Evolutionary conservation across 257 asterid species (phyloP).

Genomic region (Lavandula angustifolia): DNA sequence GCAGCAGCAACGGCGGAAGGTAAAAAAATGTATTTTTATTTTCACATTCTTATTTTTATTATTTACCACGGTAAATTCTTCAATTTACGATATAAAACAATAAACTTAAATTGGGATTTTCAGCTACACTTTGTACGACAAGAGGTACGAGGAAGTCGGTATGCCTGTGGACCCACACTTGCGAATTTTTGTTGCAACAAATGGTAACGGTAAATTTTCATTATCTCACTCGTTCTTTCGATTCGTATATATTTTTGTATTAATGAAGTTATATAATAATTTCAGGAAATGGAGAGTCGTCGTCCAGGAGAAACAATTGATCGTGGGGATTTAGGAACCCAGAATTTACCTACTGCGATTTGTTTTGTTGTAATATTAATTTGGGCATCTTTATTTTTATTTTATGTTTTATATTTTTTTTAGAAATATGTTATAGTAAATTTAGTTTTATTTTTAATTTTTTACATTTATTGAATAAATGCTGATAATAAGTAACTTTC

Average conservation of each 20-base stretch:
- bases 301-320: constrained; percentile 18
- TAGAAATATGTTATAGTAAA: no score
- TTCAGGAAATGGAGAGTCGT: constrained; percentile 29
- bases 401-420: no score
- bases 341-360: no score
- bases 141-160: constrained; percentile 32
- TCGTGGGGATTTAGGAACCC: background rate
- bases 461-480: no score
- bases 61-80: background rate
- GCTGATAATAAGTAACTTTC: no score
- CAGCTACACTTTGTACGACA: constrained; percentile 36
- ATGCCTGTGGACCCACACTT: constrained; percentile 41
- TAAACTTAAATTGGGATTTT: background rate
- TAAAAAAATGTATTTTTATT: background rate
- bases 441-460: no score
- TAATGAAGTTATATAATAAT: background rate
- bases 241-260: background rate
- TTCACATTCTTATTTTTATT: background rate
- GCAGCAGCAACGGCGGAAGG: constrained; percentile 1
- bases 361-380: no score
- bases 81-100: background rate
- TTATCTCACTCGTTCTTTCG: background rate
- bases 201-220: constrained; percentile 20
- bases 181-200: constrained; percentile 31
- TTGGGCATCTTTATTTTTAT: no score